Percentiles rank a stretch among this genome's conserved stretches.
phyloP scores from a whole-genome alignment of 2,329 filamentous ascomycete genomes.

The Calonectria pauciramosa region DNA sequence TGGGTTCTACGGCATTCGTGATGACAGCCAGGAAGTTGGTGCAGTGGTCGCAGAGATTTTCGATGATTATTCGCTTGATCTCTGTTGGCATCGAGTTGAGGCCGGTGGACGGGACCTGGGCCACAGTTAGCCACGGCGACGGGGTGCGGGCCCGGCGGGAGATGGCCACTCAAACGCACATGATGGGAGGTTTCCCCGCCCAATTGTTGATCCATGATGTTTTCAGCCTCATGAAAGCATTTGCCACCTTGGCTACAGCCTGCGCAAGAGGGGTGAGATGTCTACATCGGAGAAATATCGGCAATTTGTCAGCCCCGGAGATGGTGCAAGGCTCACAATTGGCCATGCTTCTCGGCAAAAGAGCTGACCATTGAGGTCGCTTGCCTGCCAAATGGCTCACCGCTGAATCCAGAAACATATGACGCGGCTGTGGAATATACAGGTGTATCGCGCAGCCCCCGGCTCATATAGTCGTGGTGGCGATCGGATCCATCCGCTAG shows the following conservation, averaged over 20 bases:
- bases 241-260: background rate
- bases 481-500: background rate
- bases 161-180: background rate
- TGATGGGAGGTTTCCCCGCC: background rate
- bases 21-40: background rate
- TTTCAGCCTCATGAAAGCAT: background rate
- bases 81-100: conserved; percentile 11
- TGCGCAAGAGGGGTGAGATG: conserved; percentile 9
- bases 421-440: background rate
- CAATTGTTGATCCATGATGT: background rate
- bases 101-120: background rate
- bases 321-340: background rate
- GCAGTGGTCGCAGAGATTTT: conserved; percentile 17
- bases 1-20: background rate
- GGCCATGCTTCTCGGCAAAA: background rate
- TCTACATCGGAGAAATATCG: conserved; percentile 13
- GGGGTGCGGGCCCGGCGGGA: background rate
- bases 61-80: conserved; percentile 1
- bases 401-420: background rate
- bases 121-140: background rate
- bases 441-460: background rate
- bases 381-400: background rate
- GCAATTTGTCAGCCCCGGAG: conserved; percentile 6
- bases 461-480: background rate
- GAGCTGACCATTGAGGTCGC: background rate